Evolutionary conservation across 495 filamentous ascomycete genomes (phyloP), one percentile per base, ranked within the genome.

Genomic region (Aspergillus egyptiacus): DNA sequence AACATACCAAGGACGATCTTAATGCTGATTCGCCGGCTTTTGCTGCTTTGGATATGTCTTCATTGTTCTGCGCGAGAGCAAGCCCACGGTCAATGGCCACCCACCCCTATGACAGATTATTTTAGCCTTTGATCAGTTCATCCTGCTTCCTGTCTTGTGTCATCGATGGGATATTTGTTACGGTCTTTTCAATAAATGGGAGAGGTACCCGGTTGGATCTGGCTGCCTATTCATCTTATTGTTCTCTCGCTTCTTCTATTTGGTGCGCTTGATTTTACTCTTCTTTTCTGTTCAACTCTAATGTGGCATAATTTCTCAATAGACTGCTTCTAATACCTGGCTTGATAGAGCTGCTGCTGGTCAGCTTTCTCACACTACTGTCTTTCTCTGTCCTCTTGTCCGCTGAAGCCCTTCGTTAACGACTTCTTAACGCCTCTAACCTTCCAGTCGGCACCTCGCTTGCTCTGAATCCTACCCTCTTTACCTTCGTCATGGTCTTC

Each of bases 401-500:
- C 42, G 30, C 5, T 14, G 30, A 37, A 28, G 22, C 38, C 36
- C 43, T 18, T 35, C 13, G 19, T 39, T n/a, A 18, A 20, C 46
- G 13, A 24, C 31, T 33, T 30, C 28, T 31, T 50, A 22, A 17
- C 39, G 31, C 37, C 30, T 44, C 5, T 7, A 8, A 30, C 15
- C 19, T 28, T 25, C 13, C n/a, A 23, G 25, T 32, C 46, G 40
- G 18, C 38, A 15, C 24, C 22, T 25, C 10, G 2, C 15, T n/a
- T n/a, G n/a, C n/a, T n/a, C n/a, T n/a, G n/a, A n/a, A n/a, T 25
- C 25, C 30, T 34, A 28, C 30, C 32, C 31, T 27, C 31, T 7
- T 13, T 8, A 23, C 19, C 30, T 47, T 32, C 51, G 50, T 13
- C 10, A 72, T 72, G 65, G 6, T 65, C 11, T 67, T 70, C 44